Evolutionary conservation across 208 protist species (phyloP).

Genomic region (Strigomonas culicis): DNA sequence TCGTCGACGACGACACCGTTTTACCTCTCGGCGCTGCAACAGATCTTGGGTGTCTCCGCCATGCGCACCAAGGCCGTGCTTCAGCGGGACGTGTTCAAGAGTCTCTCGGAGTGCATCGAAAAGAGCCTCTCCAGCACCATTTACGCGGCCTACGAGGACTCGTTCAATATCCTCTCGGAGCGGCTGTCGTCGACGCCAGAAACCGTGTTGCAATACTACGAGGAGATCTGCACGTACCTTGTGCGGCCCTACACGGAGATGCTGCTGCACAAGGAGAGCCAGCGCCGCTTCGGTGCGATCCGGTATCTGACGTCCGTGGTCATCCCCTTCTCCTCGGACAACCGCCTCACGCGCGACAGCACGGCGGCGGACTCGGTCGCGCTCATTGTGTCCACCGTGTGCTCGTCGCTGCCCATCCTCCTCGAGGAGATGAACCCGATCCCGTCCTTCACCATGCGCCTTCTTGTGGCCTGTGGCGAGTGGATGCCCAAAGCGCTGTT

Average conservation of each 20-base stretch:
- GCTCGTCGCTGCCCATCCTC: constrained; percentile 41
- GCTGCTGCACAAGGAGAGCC: constrained; percentile 40
- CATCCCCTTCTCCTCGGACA: constrained; percentile 37
- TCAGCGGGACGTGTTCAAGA: constrained; percentile 44
- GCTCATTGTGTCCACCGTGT: constrained; percentile 30
- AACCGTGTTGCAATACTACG: constrained; percentile 38
- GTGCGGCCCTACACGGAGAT: constrained; percentile 60
- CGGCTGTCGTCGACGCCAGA: constrained; percentile 50
- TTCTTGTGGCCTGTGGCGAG: constrained; percentile 67
- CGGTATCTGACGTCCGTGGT: constrained; percentile 70
- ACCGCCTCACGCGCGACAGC: constrained; percentile 12
- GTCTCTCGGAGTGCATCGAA: constrained; percentile 62
- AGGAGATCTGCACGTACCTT: constrained; percentile 44
- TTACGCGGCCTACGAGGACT: constrained; percentile 55
- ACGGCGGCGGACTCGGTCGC: constrained; percentile 18
- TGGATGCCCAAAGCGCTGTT: constrained; percentile 37
- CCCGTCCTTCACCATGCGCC: constrained; percentile 78
- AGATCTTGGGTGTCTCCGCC: constrained; percentile 47
- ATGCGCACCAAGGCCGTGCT: constrained; percentile 43
- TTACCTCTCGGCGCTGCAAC: constrained; percentile 43
- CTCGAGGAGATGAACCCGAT: constrained; percentile 76
- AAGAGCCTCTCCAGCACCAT: constrained; percentile 55
- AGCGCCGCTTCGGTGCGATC: constrained; percentile 62
- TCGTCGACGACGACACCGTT: constrained; percentile 36
- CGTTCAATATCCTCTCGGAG: constrained; percentile 64